Evolutionary conservation across 768 basidiomycete genomes (phyloP), one percentile per base, ranked within the genome.

Genomic region (Agaricus subrufescens): DNA sequence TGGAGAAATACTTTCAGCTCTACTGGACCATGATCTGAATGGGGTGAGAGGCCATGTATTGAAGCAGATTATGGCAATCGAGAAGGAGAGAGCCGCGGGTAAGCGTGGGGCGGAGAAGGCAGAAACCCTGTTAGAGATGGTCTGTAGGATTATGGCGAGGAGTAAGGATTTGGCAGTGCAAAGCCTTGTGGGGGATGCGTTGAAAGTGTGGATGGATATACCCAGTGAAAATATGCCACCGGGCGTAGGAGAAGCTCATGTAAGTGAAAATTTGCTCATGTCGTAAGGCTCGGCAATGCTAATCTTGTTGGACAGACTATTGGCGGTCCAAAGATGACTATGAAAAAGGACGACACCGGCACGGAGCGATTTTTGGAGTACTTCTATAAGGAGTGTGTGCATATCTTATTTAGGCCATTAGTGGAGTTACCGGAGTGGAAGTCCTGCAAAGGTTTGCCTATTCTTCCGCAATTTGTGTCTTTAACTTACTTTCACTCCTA

Each of bases 311-410:
- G 46, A 61, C 62, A 65, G 84, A 69, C 69, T 77, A 45, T 68
- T 76, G 69, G 64, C 23, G 65, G 54, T 12, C 61, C 71, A 11
- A 74, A 72, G 62, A 65, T 66, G 38, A 64, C 64, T 10, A 56
- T 62, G 12, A 84, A 86, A 52, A 93, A 89, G 68, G 94, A 96
- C 60, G 91, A 93, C 52, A 87, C 89, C 5, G 81, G 84, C 37
- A 87, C 87, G 1, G 97, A 98, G 68, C 82, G 85, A 55, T 99
- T 94, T 75, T 76, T 95, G 65, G 89, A 94, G 39, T 92, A 93
- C 68, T 96, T 98, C 70, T 98, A 98, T 74, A 92, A 93, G 69
- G 76, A 82, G 45, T 91, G 88, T 66, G 75, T 87, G 58, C 72
- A 79, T n/a, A 78, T 79, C n/a, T 73, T 99, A 50, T 87, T 93